A percentile compares a stretch with the other conserved stretches of the same genome.
phyloP scores from a whole-genome alignment of 2,329 filamentous ascomycete species.

The Calonectria montana region DNA sequence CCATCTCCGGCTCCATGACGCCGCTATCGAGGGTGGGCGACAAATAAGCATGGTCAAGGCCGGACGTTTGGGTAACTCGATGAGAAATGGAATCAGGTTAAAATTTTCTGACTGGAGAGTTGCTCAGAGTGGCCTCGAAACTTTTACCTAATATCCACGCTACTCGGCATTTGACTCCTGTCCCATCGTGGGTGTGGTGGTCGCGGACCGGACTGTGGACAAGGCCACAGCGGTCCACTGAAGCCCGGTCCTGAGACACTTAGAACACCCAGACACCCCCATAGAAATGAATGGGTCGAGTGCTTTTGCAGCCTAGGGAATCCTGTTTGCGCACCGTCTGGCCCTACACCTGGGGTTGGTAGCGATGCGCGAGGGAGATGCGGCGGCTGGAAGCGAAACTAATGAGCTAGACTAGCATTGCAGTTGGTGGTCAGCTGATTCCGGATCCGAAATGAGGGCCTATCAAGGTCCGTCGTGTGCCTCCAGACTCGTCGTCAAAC shows the following conservation, averaged over 20 bases:
- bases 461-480: not conserved
- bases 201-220: slow-evolving; percentile 14
- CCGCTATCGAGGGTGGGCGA: slow-evolving; percentile 39
- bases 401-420: not conserved
- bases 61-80: slow-evolving; percentile 41
- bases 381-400: not conserved
- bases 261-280: slow-evolving; percentile 8
- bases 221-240: slow-evolving; percentile 6
- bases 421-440: slow-evolving; percentile 2
- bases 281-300: slow-evolving; percentile 8
- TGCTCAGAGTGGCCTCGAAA: slow-evolving; percentile 39
- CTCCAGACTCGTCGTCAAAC: not conserved
- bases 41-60: slow-evolving; percentile 37
- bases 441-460: not conserved
- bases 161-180: slow-evolving; percentile 43
- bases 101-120: slow-evolving; percentile 52
- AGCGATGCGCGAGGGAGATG: not conserved
- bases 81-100: slow-evolving; percentile 48
- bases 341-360: slow-evolving; percentile 5
- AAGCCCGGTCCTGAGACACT: slow-evolving; percentile 1
- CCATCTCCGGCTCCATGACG: slow-evolving; percentile 39
- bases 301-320: not conserved
- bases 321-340: not conserved
- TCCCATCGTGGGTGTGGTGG: slow-evolving; percentile 35
- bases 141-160: slow-evolving; percentile 52